phyloP scores from a whole-genome alignment of 352 stramenopile genomes.

The Pythium phragmiticola region DNA sequence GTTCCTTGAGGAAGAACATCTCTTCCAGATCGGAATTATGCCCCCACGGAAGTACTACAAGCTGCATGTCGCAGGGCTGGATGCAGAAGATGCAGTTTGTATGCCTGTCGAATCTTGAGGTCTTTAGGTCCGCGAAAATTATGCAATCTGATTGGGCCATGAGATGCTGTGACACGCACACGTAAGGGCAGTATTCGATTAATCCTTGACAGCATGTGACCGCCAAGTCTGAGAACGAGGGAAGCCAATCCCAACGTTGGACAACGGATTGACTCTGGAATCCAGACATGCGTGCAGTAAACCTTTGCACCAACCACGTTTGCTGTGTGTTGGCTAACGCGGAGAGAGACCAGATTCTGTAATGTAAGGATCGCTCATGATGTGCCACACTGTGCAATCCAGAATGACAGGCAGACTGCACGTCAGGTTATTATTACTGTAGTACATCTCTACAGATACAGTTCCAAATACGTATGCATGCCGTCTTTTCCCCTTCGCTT shows the following conservation, averaged over 20 bases:
- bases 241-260: not conserved
- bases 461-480: too few relatives aligned
- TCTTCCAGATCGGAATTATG: too few relatives aligned
- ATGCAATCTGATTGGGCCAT: conserved; percentile 15
- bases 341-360: not conserved
- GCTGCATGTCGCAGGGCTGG: too few relatives aligned
- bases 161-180: conserved; percentile 10
- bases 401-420: too few relatives aligned
- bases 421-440: too few relatives aligned
- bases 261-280: not conserved
- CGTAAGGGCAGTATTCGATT: conserved; percentile 19
- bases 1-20: too few relatives aligned
- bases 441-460: too few relatives aligned
- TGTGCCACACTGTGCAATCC: not conserved
- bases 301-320: not conserved
- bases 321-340: not conserved
- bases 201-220: conserved; percentile 16
- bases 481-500: not conserved
- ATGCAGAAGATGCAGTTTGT: conserved; percentile 9
- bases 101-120: conserved; percentile 17
- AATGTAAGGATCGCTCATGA: not conserved
- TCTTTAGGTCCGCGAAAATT: not conserved
- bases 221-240: conserved; percentile 17
- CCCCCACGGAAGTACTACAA: too few relatives aligned
- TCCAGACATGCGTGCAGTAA: not conserved